Conservation (phyloP, 805 yeast species). For the Metschnikowia hibisci region DNA sequence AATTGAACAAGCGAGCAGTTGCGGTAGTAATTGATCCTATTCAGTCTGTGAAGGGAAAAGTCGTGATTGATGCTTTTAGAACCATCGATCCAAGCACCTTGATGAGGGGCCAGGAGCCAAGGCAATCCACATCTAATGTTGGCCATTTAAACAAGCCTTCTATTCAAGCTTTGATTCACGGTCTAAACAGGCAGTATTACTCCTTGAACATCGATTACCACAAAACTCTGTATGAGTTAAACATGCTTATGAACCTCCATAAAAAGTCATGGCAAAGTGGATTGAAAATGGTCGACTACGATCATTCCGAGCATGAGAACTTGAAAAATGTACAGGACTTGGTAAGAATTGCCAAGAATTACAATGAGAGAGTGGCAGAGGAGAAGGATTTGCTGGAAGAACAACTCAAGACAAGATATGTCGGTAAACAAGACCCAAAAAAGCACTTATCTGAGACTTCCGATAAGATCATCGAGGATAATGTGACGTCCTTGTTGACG, state of each 20-base stretch:
- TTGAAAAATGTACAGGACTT: constrained; percentile 67
- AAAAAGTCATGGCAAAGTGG: constrained; percentile 97
- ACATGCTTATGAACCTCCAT: constrained; percentile 89
- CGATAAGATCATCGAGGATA: constrained; percentile 80
- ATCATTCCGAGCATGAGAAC: constrained; percentile 71
- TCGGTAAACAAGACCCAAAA: constrained; percentile 98
- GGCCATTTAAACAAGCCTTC: constrained; percentile 95
- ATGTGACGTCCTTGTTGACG: constrained; percentile 80
- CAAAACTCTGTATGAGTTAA: constrained; percentile 87
- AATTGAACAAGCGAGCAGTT: constrained; percentile 90
- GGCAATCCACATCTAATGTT: constrained; percentile 94
- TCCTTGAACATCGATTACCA: constrained; percentile 92
- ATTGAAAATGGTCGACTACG: constrained; percentile 70
- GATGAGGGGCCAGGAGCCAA: constrained; percentile 96
- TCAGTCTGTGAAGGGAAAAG: constrained; percentile 98
- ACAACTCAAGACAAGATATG: constrained; percentile 90
- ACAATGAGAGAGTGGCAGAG: constrained; percentile 86
- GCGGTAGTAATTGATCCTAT: constrained; percentile 99
- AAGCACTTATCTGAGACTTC: constrained; percentile 92
- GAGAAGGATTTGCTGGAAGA: constrained; percentile 86
- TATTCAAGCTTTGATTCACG: constrained; percentile 95
- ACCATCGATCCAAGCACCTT: constrained; percentile 80
- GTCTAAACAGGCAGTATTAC: constrained; percentile 93
- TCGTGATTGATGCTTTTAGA: constrained; percentile 97
- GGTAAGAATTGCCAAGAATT: constrained; percentile 87